Evolutionary conservation across 2,329 filamentous ascomycete genomes (phyloP), one percentile per base, ranked within the genome.

Genomic region (Colletotrichum filicis): DNA sequence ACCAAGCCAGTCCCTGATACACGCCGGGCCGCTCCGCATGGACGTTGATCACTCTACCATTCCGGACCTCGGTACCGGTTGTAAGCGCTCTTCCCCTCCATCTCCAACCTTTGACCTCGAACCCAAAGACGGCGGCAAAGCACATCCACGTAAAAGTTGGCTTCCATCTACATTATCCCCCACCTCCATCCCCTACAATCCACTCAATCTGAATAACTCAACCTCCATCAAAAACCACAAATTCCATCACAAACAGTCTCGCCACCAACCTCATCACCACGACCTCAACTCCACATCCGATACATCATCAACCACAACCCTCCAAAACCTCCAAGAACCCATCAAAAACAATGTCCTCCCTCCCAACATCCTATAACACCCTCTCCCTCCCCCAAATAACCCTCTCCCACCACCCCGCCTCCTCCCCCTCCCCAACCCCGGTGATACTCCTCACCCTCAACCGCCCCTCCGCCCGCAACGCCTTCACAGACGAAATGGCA

Each of bases 391-490:
- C 84, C 2, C 79, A 86, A 52, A 82, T 90, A 76, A 82, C 79
- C 59, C 79, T 89, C 77, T 84, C 83, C 58, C 87, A 90, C 77
- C 82, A 88, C 75, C 88, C 88, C 0, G 71, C 80, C 2, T 81
- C 82, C 9, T 89, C 92, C 0, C 80, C 87, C 12, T 83, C 86
- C 3, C 87, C 89, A 16, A 93, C 92, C 1, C 87, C 88, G 19
- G 86, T 93, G 64, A 86, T 94, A 62, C 80, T 93, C 74, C 80
- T 94, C 42, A 89, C 89, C 2, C 87, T 94, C 53, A 86, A 92
- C 82, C 89, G 93, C 22, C 92, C 92, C 0, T 80, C 83, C 12
- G 90, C 90, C 72, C 86, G 91, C 82, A 94, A 94, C 87, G 92
- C 91, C 73, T 94, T 94, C 81, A 94, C 91, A 3, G 83, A 86